phyloP scores from a whole-genome alignment of 2,329 filamentous ascomycete genomes.

The Dactylonectria macrodidyma region DNA sequence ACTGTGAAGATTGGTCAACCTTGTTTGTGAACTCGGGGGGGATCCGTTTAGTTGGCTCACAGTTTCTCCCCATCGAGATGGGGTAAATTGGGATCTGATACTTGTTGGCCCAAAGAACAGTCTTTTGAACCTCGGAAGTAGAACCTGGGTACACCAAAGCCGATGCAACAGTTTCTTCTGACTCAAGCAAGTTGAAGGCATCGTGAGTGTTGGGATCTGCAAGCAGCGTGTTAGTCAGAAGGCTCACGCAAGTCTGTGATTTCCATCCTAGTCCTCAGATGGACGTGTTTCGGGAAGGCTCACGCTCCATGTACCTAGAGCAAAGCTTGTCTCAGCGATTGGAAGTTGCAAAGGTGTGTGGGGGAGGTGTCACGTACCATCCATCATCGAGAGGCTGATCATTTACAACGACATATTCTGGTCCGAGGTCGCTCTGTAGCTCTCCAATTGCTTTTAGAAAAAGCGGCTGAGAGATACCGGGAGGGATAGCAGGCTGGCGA shows the following conservation, averaged over 20 bases:
- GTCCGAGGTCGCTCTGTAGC: too few relatives aligned
- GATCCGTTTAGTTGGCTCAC: not conserved
- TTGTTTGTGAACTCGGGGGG: too few relatives aligned
- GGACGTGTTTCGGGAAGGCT: not conserved
- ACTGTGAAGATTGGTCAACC: slow-evolving; percentile 20
- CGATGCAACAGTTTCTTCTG: not conserved
- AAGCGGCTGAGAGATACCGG: too few relatives aligned
- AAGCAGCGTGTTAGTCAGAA: not conserved
- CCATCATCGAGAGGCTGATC: too few relatives aligned
- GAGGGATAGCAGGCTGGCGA: too few relatives aligned
- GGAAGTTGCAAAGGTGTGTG: too few relatives aligned
- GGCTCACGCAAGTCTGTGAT: too few relatives aligned
- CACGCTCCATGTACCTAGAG: not conserved
- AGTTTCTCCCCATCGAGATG: not conserved
- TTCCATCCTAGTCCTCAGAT: too few relatives aligned
- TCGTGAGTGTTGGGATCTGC: not conserved
- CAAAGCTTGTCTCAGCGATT: too few relatives aligned
- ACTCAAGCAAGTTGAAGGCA: not conserved
- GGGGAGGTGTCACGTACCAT: too few relatives aligned
- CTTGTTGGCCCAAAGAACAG: not conserved
- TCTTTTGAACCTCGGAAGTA: not conserved
- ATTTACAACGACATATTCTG: too few relatives aligned
- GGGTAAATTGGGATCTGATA: not conserved
- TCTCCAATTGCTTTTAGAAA: too few relatives aligned
- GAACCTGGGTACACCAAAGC: not conserved